Conservation (phyloP, 768 basidiomycete genomes). For the Russula olivacea region DNA sequence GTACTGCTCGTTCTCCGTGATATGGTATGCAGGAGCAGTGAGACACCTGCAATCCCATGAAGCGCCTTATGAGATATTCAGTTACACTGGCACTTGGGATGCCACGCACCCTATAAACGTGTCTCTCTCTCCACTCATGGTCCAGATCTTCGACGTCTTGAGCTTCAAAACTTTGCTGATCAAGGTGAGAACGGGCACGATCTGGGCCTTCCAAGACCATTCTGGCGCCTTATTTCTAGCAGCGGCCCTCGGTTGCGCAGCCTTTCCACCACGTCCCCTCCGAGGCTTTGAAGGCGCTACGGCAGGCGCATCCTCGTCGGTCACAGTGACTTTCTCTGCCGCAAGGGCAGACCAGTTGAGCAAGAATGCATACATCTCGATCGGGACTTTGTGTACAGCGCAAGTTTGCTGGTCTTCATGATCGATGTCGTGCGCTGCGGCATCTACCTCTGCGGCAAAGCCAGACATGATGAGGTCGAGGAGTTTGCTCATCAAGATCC, state of each 20-base stretch:
- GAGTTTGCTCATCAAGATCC: constrained; percentile 70
- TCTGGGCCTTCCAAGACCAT: constrained; percentile 78
- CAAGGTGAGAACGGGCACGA: constrained; percentile 60
- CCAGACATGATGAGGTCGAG: constrained; percentile 83
- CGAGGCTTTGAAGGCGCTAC: constrained; percentile 44
- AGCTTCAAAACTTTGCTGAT: constrained; percentile 68
- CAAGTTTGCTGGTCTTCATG: constrained; percentile 58
- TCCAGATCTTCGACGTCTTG: constrained; percentile 80
- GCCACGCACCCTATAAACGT: constrained; percentile 70
- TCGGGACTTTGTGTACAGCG: constrained; percentile 57
- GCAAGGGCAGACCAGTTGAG: constrained; percentile 85
- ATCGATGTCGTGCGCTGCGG: constrained; percentile 62
- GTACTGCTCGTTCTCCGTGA: constrained; percentile 80
- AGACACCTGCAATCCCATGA: constrained; percentile 55
- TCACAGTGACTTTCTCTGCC: constrained; percentile 67
- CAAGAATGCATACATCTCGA: constrained; percentile 91
- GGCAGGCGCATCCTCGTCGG: constrained; percentile 43
- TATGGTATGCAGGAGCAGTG: constrained; percentile 79
- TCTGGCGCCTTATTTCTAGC: constrained; percentile 35
- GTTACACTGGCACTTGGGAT: not conserved
- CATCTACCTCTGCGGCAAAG: constrained; percentile 65
- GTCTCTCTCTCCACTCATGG: constrained; percentile 79
- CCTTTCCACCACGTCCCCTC: constrained; percentile 58
- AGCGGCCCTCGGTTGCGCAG: constrained; percentile 39
- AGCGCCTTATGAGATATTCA: constrained; percentile 9